Conservation (phyloP, 345 rosid genomes). For the Populus simonii region DNA sequence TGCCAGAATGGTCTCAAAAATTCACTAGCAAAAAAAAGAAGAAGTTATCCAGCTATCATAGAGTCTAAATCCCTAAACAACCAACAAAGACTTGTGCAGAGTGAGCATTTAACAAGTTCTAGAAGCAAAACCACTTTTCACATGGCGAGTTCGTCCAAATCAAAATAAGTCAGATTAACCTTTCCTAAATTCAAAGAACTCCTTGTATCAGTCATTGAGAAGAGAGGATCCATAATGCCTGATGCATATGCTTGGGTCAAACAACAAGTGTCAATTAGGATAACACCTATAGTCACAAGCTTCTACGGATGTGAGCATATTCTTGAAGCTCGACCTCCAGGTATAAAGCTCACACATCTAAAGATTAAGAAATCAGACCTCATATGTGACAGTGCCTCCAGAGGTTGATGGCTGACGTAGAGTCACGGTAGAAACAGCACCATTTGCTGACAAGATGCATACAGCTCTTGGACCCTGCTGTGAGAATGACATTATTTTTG, state of each 20-base stretch:
- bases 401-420: conserved; percentile 77
- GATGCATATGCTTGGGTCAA: background rate
- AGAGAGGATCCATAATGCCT: background rate
- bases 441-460: conserved; percentile 84
- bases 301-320: background rate
- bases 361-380: conserved; percentile 49
- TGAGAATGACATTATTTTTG: conserved; percentile 71
- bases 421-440: conserved; percentile 84
- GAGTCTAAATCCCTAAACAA: background rate
- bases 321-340: background rate
- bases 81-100: background rate
- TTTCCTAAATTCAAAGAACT: background rate
- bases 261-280: background rate
- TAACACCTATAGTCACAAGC: background rate
- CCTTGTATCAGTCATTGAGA: background rate
- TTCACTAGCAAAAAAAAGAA: background rate
- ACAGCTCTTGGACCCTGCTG: conserved; percentile 86
- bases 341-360: background rate
- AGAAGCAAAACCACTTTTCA: background rate
- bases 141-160: background rate
- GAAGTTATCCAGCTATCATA: background rate
- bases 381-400: conserved; percentile 76
- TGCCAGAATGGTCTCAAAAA: background rate
- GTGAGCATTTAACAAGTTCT: background rate
- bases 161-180: background rate